Percentiles rank a stretch among this genome's conserved stretches.
Evolutionary conservation across 306 rosid genomes (phyloP).

Genomic region (Senna siamea): DNA sequence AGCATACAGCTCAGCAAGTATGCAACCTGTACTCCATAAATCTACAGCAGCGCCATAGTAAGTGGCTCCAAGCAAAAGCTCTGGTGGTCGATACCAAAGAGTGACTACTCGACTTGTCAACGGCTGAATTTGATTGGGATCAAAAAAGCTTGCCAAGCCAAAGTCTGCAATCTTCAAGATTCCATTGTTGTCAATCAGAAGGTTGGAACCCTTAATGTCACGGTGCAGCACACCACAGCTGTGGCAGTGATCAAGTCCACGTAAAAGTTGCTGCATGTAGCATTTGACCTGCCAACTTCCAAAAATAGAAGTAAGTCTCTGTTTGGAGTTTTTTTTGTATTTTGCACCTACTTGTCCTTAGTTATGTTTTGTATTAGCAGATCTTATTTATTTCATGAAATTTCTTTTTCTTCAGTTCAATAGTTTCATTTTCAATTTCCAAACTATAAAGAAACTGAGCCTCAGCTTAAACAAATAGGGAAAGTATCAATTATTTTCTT

Average conservation of each 20-base stretch:
- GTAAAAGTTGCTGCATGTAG: slow-evolving; percentile 51
- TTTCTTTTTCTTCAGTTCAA: neutral
- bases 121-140: slow-evolving; percentile 53
- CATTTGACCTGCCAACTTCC: slow-evolving; percentile 52
- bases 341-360: neutral
- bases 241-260: slow-evolving; percentile 58
- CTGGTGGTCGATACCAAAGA: slow-evolving; percentile 59
- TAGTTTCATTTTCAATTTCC: slow-evolving; percentile 11
- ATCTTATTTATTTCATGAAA: neutral
- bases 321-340: neutral
- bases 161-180: slow-evolving; percentile 54
- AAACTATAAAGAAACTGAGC: neutral
- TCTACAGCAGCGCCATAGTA: slow-evolving; percentile 54
- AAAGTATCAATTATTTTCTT: neutral
- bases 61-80: slow-evolving; percentile 60
- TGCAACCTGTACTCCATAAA: slow-evolving; percentile 62
- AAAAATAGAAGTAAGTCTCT: slow-evolving; percentile 14
- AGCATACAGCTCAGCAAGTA: slow-evolving; percentile 57
- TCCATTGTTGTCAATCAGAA: slow-evolving; percentile 52
- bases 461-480: neutral
- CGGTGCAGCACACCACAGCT: slow-evolving; percentile 58
- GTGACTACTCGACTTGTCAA: slow-evolving; percentile 59
- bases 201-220: slow-evolving; percentile 59
- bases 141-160: slow-evolving; percentile 55
- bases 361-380: neutral